Conservation (phyloP, 164 flowering plant species). For the Magnolia changhungtana region DNA sequence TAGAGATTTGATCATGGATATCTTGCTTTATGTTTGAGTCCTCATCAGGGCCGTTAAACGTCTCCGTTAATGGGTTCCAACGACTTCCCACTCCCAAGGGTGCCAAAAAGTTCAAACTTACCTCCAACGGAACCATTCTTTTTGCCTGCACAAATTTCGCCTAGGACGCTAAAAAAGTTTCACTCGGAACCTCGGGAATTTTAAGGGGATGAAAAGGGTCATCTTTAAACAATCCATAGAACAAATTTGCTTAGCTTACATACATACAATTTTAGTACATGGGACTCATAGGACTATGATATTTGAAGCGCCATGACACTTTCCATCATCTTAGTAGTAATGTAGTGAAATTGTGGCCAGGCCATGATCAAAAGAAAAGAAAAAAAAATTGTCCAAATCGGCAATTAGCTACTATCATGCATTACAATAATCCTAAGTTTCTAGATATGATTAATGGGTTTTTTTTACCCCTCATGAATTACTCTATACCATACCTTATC, state of each 20-base stretch:
- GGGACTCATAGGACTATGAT: no score
- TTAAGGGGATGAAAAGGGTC: background rate
- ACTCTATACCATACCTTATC: background rate
- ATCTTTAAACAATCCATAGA: background rate
- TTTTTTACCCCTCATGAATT: no score
- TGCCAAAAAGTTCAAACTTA: background rate
- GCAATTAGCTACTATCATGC: no score
- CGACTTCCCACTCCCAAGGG: background rate
- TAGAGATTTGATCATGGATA: background rate
- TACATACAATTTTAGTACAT: background rate
- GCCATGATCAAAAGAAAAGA: no score
- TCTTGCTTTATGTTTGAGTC: background rate
- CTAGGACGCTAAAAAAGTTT: background rate
- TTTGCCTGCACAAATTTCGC: background rate
- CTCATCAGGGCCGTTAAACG: conserved; percentile 3
- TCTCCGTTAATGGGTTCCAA: background rate
- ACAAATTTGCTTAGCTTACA: background rate
- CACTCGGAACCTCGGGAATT: background rate
- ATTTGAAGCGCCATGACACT: no score
- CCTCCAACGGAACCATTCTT: background rate
- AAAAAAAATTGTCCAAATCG: no score
- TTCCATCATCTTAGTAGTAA: no score
- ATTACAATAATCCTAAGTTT: no score
- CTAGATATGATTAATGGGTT: no score
- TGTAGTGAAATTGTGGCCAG: no score